Conservation (phyloP, 202 grass and related monocot genomes). For the Zizania palustris region DNA sequence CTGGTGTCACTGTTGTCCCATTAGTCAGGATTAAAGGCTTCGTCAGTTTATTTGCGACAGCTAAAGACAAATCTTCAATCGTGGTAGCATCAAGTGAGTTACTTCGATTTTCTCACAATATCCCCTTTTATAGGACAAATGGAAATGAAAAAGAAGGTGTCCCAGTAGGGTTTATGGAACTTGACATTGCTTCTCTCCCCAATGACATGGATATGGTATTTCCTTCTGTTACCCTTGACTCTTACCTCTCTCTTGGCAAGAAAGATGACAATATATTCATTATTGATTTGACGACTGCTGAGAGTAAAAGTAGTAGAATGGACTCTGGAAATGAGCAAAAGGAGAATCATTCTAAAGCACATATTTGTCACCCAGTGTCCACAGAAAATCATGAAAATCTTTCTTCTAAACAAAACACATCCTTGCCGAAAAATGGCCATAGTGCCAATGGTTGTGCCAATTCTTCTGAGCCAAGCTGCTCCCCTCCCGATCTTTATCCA, state of each 20-base stretch:
- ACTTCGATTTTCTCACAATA: slow-evolving; percentile 78
- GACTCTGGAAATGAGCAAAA: slow-evolving; percentile 21
- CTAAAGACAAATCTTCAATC: slow-evolving; percentile 44
- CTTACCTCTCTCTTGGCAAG: slow-evolving; percentile 33
- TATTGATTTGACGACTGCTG: slow-evolving; percentile 35
- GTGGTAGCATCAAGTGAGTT: slow-evolving; percentile 66
- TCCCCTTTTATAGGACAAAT: slow-evolving; percentile 58
- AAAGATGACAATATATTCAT: slow-evolving; percentile 28
- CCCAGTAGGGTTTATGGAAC: slow-evolving; percentile 71
- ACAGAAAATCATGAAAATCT: slow-evolving; percentile 31
- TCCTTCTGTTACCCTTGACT: slow-evolving; percentile 58
- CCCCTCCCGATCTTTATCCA: slow-evolving; percentile 33
- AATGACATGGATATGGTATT: slow-evolving; percentile 56
- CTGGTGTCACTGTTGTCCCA: slow-evolving; percentile 58
- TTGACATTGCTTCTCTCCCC: slow-evolving; percentile 72
- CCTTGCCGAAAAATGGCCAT: not conserved
- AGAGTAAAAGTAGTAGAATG: slow-evolving; percentile 9
- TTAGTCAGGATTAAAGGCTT: slow-evolving; percentile 78
- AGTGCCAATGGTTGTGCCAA: slow-evolving; percentile 30
- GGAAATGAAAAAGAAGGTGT: slow-evolving; percentile 63
- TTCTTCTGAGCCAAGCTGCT: slow-evolving; percentile 27
- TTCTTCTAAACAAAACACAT: slow-evolving; percentile 35
- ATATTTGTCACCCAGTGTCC: slow-evolving; percentile 2
- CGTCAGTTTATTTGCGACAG: slow-evolving; percentile 71
- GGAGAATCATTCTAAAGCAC: slow-evolving; percentile 17